These are phyloP conservation scores for Leishmania braziliensis DNA, from an alignment of 208 protist genomes.

Conservation along the genomic window DNA sequence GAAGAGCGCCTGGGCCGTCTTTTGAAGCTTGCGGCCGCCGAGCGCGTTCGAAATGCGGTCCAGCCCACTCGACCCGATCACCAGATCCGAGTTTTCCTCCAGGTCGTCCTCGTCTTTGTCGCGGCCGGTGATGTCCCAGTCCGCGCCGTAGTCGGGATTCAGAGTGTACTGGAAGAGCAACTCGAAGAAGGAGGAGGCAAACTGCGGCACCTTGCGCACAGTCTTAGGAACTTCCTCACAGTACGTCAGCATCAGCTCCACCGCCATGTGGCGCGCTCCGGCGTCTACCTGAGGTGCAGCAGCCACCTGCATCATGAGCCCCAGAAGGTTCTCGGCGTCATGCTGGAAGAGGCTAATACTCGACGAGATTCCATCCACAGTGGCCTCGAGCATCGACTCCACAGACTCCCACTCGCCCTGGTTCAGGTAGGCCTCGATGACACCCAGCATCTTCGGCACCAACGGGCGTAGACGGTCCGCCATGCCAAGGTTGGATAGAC, in stretches of 20 bases:
- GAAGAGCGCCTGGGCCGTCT: constrained; percentile 69
- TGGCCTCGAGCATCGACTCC: constrained; percentile 50
- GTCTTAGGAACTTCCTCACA: constrained; percentile 83
- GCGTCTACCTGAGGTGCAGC: constrained; percentile 49
- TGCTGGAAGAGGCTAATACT: constrained; percentile 58
- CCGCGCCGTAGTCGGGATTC: constrained; percentile 53
- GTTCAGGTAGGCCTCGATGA: constrained; percentile 69
- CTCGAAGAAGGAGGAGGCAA: constrained; percentile 77
- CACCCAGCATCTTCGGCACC: constrained; percentile 68
- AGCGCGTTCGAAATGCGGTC: constrained; percentile 79
- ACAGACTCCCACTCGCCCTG: constrained; percentile 63
- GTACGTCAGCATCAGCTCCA: constrained; percentile 81
- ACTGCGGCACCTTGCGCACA: constrained; percentile 79
- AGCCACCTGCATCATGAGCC: constrained; percentile 78
- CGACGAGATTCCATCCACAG: constrained; percentile 61
- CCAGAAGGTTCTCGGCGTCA: constrained; percentile 52
- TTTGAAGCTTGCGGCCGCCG: constrained; percentile 78
- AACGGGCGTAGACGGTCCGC: constrained; percentile 43
- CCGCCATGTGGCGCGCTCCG: constrained; percentile 73
- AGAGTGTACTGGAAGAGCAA: constrained; percentile 88
- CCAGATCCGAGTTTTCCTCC: constrained; percentile 63
- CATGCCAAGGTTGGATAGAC: constrained; percentile 47
- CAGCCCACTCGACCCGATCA: constrained; percentile 68
- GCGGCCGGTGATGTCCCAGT: constrained; percentile 69
- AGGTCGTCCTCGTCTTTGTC: constrained; percentile 68